These are phyloP conservation scores for Kentomonas sorsogonicus DNA, from an alignment of 208 protist genomes.

Conservation along the genomic window DNA sequence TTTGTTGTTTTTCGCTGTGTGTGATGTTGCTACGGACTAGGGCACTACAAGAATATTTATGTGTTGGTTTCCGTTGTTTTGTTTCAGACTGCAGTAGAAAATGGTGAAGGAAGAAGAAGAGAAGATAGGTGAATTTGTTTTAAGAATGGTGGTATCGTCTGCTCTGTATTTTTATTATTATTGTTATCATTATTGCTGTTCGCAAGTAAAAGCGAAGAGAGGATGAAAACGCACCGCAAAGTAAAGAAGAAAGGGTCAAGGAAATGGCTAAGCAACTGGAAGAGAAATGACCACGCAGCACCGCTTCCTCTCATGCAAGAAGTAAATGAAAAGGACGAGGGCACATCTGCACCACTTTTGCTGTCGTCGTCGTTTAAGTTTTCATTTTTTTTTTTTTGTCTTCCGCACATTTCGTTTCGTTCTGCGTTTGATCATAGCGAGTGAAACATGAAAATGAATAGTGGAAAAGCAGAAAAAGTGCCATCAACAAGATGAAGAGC, in stretches of 20 bases:
- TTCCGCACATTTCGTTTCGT: no score
- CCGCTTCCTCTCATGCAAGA: no score
- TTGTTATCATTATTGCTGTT: not conserved
- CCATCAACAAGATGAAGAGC: no score
- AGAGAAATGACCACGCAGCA: no score
- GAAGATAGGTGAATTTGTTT: not conserved
- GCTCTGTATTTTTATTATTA: not conserved
- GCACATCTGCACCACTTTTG: not conserved
- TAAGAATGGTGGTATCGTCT: not conserved
- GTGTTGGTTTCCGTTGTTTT: not conserved
- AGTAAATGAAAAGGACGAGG: no score
- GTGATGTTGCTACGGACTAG: not conserved
- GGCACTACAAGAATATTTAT: not conserved
- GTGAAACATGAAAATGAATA: no score
- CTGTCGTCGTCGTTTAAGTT: not conserved
- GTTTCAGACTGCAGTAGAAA: not conserved
- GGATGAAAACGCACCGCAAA: not conserved
- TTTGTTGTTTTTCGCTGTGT: conserved; percentile 4
- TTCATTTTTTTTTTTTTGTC: not conserved
- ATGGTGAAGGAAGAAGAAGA: conserved; percentile 1
- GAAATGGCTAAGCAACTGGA: not conserved
- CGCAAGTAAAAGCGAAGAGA: not conserved
- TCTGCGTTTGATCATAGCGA: no score
- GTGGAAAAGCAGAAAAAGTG: no score
- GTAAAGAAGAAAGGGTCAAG: not conserved